phyloP scores from a whole-genome alignment of 805 yeast genomes.

The Candida quercuum region DNA sequence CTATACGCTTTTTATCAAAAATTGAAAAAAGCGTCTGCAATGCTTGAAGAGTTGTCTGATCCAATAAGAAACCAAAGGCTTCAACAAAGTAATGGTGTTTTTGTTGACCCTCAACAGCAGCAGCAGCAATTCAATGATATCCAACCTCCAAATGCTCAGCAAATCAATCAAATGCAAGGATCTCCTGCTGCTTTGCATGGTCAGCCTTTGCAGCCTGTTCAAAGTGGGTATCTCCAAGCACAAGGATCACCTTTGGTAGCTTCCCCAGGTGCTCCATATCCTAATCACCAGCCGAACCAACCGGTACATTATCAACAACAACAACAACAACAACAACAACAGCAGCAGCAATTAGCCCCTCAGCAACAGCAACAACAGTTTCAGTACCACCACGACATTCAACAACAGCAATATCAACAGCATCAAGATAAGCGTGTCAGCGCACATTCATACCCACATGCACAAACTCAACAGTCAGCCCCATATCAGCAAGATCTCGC shows the following conservation, averaged over 20 bases:
- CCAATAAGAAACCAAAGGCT: constrained; percentile 24
- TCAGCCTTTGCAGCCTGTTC: too few species aligned
- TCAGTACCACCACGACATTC: background rate
- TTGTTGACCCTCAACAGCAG: background rate
- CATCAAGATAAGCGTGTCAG: too few species aligned
- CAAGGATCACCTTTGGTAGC: background rate
- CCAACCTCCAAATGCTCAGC: background rate
- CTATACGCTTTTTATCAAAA: constrained; percentile 65
- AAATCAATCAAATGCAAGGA: too few species aligned
- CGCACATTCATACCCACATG: too few species aligned
- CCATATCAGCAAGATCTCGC: too few species aligned
- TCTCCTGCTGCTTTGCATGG: too few species aligned
- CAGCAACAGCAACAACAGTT: constrained; percentile 24
- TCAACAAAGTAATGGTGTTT: constrained; percentile 5
- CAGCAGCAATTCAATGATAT: constrained; percentile 3
- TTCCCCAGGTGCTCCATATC: background rate
- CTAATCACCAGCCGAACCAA: background rate
- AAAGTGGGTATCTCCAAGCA: background rate
- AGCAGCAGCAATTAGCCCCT: constrained; percentile 36
- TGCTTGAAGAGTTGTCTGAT: constrained; percentile 68
- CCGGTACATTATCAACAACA: constrained; percentile 3
- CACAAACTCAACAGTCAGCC: too few species aligned
- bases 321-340: constrained; percentile 21
- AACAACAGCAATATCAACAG: constrained; percentile 1
- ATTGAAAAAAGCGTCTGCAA: constrained; percentile 59